These are phyloP conservation scores for Cinchona pubescens DNA, from an alignment of 257 asterid genomes.

Conservation along the genomic window DNA sequence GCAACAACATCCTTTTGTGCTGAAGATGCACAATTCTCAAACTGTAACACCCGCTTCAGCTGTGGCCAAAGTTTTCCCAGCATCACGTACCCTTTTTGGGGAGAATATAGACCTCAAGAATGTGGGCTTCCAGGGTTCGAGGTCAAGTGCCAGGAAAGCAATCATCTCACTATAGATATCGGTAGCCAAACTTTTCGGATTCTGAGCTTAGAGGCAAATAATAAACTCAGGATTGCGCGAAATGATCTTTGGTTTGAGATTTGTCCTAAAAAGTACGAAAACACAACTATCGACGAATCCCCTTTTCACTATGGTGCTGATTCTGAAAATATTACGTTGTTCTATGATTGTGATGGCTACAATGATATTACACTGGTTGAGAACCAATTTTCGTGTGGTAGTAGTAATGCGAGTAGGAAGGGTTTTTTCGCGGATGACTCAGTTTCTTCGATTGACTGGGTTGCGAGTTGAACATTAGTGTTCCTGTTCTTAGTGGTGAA, in stretches of 20 bases:
- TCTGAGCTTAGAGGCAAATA: neutral
- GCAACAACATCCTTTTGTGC: constrained; percentile 1
- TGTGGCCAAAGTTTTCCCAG: constrained; percentile 20
- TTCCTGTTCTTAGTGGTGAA: constrained; percentile 11
- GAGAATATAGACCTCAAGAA: constrained; percentile 32
- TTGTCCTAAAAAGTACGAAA: constrained; percentile 16
- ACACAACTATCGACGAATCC: neutral
- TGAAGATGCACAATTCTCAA: constrained; percentile 12
- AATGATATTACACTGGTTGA: neutral
- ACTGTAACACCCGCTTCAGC: constrained; percentile 9
- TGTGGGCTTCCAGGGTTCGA: constrained; percentile 49
- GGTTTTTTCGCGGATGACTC: constrained; percentile 1
- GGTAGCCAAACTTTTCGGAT: constrained; percentile 6
- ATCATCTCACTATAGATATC: constrained; percentile 13
- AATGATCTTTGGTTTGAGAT: constrained; percentile 17
- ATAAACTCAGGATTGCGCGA: constrained; percentile 19
- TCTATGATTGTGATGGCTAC: constrained; percentile 8
- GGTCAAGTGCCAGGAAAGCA: constrained; percentile 28
- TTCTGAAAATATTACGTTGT: neutral
- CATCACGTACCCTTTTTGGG: constrained; percentile 49
- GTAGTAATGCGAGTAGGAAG: neutral
- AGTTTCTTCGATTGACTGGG: neutral
- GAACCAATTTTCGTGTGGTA: neutral
- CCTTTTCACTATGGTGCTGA: neutral
- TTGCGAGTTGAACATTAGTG: neutral